Percentiles rank a stretch among this genome's conserved stretches.
These are phyloP conservation scores for Mucor lusitanicus DNA, from an alignment of 371 early-diverging fungal genomes.

Conservation along the genomic window DNA sequence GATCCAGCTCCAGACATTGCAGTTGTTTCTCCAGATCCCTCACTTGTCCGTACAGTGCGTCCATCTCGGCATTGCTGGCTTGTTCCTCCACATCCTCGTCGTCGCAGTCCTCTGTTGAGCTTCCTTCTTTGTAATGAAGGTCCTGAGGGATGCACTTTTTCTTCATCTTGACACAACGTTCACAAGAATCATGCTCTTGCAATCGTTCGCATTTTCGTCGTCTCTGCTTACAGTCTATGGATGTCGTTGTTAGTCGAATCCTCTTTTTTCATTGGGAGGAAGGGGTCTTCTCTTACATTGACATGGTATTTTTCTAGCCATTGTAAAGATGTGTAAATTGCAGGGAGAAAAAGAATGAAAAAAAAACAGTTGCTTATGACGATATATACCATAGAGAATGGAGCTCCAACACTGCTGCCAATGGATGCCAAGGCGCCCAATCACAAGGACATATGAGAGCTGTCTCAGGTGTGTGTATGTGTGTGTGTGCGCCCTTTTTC, in stretches of 20 bases:
- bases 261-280: background rate
- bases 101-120: slow-evolving; percentile 17
- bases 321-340: background rate
- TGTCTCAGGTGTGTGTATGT: background rate
- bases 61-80: background rate
- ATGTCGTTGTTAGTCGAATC: background rate
- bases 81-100: background rate
- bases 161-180: slow-evolving; percentile 20
- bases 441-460: background rate
- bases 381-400: background rate
- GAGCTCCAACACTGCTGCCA: background rate
- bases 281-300: slow-evolving; percentile 8
- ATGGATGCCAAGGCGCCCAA: background rate
- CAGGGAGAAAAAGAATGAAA: background rate
- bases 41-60: slow-evolving; percentile 9
- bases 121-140: background rate
- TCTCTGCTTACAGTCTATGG: slow-evolving; percentile 21
- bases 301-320: slow-evolving; percentile 24
- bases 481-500: no score
- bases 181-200: slow-evolving; percentile 12
- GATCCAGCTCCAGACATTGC: slow-evolving; percentile 6
- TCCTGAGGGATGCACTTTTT: slow-evolving; percentile 17
- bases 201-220: slow-evolving; percentile 24
- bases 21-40: slow-evolving; percentile 8
- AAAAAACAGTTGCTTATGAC: background rate